These are phyloP conservation scores for Chamaenerion angustifolium DNA, from an alignment of 345 rosid genomes.

Conservation along the genomic window DNA sequence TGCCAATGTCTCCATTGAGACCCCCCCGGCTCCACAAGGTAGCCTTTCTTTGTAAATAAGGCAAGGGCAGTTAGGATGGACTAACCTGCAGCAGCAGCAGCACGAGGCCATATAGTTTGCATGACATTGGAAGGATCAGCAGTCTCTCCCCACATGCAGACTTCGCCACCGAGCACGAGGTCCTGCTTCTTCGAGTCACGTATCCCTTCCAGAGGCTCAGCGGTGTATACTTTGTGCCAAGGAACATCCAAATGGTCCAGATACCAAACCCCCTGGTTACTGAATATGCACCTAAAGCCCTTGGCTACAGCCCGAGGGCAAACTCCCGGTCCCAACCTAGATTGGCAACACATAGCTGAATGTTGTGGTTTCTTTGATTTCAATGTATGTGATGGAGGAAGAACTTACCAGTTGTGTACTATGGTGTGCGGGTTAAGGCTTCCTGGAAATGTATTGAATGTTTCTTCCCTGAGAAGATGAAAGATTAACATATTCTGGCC, in stretches of 20 bases:
- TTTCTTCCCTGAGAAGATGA: conserved; percentile 53
- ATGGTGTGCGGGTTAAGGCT: conserved; percentile 70
- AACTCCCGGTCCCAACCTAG: conserved; percentile 76
- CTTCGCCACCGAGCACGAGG: conserved; percentile 93
- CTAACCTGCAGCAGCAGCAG: conserved; percentile 82
- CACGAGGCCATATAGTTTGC: conserved; percentile 92
- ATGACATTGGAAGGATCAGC: conserved; percentile 72
- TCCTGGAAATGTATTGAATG: conserved; percentile 50
- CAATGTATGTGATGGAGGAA: neutral
- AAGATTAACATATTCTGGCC: too few species aligned
- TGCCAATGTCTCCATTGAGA: too few species aligned
- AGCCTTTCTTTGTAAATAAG: too few species aligned
- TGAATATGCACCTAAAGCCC: conserved; percentile 82
- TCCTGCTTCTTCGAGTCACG: conserved; percentile 33
- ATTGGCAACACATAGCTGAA: too few species aligned
- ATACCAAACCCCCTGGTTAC: conserved; percentile 87
- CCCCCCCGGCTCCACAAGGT: too few species aligned
- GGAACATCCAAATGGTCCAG: conserved; percentile 82
- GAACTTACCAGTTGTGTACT: conserved; percentile 75
- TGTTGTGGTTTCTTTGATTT: too few species aligned
- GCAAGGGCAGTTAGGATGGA: neutral
- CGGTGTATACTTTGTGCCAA: conserved; percentile 55
- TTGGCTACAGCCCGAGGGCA: conserved; percentile 75
- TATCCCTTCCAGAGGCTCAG: conserved; percentile 82
- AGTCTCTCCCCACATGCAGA: conserved; percentile 91